Evolutionary conservation across 1,284 basidiomycete genomes (phyloP), one percentile per base, ranked within the genome.

Genomic region (Amylostereum areolatum): DNA sequence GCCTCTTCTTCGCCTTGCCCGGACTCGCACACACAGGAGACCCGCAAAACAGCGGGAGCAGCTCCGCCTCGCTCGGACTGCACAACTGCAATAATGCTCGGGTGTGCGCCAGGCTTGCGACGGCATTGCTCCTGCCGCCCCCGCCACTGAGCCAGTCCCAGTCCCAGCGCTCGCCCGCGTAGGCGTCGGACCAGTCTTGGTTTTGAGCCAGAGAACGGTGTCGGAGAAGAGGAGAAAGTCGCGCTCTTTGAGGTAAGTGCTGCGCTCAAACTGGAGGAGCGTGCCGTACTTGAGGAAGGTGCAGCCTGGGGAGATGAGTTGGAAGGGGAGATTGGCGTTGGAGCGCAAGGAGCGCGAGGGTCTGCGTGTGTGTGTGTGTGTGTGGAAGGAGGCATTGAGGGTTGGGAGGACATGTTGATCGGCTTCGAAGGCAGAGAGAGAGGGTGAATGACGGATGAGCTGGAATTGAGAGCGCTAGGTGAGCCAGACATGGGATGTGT

Each of bases 171-270:
- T 61, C 53, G 35, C 58, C 56, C 25, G 47, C 35, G 45, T 58
- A 50, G 4, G 59, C 61, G 49, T 68, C 62, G 11, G 45, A 48
- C 39, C 52, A 55, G 43, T 73, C 83, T 49, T 70, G 75, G 46
- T 66, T 71, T 12, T 79, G 29, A 90, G 74, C 83, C 90, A 92
- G 28, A 93, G 59, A n/a, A 94, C 64, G 56, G 82, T 83, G 63
- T 94, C 91, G 6, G 83, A 86, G 62, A 94, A 90, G 1, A 94
- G 73, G 9, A 92, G 69, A 59, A 93, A 87, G 52, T 88, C 82
- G 41, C 83, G 73, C 52, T 83, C 78, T 40, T 71, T 70, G 1
- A 78, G 77, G 5, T 66, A 52, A 10, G 71, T 72, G 52, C 74
- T 74, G 28, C 68, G 64, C 55, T 81, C 80, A 24, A 81, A 62